A percentile compares a stretch with the other conserved stretches of the same genome.
These are phyloP conservation scores for Pyronema domesticum DNA, from an alignment of 495 filamentous ascomycete genomes.

Conservation along the genomic window DNA sequence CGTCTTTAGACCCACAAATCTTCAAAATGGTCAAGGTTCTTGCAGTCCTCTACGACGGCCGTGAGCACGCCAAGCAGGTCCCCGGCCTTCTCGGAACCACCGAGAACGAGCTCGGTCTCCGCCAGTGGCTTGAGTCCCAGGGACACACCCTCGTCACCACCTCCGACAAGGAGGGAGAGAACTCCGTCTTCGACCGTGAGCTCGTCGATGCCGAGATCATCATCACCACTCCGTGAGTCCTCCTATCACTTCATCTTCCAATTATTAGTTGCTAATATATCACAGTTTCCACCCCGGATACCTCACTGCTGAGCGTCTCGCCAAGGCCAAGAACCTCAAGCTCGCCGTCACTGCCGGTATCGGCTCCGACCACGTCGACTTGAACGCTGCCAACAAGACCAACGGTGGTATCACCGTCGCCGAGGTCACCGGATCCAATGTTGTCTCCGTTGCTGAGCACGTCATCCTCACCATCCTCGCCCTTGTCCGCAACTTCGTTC, in stretches of 20 bases:
- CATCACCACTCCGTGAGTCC: conserved; percentile 87
- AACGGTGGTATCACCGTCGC: conserved; percentile 95
- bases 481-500: conserved; percentile 95
- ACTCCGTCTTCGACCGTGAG: conserved; percentile 87
- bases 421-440: conserved; percentile 88
- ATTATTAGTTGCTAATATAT: neutral
- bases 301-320: conserved; percentile 86
- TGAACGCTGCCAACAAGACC: conserved; percentile 92
- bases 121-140: conserved; percentile 89
- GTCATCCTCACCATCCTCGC: conserved; percentile 96
- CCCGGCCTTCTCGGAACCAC: conserved; percentile 81
- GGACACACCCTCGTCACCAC: conserved; percentile 94
- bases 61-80: conserved; percentile 53
- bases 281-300: conserved; percentile 93
- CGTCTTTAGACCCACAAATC: too few species aligned
- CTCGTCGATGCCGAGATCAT: conserved; percentile 94
- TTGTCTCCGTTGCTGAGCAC: conserved; percentile 82
- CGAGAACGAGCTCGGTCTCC: conserved; percentile 91
- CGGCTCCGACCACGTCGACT: conserved; percentile 93
- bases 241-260: neutral
- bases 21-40: conserved; percentile 44
- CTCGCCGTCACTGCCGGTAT: conserved; percentile 91
- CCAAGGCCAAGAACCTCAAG: conserved; percentile 98
- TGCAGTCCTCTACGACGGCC: conserved; percentile 56
- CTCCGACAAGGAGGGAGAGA: conserved; percentile 87